Evolutionary conservation across 495 filamentous ascomycete species (phyloP).

Genomic region (Ascobolus immersus): DNA sequence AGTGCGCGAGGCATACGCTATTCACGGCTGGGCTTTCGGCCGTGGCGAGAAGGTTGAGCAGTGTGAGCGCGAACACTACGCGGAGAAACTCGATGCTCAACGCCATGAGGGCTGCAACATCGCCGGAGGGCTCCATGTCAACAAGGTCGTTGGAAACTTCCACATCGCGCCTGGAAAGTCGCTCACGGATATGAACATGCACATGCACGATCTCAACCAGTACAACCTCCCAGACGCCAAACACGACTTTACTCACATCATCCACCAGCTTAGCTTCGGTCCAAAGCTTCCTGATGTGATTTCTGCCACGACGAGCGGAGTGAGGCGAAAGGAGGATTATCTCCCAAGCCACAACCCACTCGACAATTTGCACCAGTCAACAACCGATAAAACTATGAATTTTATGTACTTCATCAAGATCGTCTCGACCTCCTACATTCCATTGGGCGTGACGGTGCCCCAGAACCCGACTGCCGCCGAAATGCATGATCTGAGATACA

Average conservation of each 20-base stretch:
- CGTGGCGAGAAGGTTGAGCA: conserved; percentile 81
- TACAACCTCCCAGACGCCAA: conserved; percentile 47
- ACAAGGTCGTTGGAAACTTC: conserved; percentile 97
- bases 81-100: conserved; percentile 61
- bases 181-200: conserved; percentile 84
- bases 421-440: conserved; percentile 79
- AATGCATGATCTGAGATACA: too few species aligned
- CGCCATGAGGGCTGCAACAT: conserved; percentile 82
- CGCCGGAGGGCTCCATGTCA: conserved; percentile 75
- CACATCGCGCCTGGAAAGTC: conserved; percentile 87
- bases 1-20: conserved; percentile 78
- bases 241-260: conserved; percentile 74
- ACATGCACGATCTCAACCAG: conserved; percentile 88
- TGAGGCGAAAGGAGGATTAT: conserved; percentile 1
- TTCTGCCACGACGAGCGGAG: conserved; percentile 24
- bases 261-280: conserved; percentile 79
- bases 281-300: conserved; percentile 63
- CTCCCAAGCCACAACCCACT: conserved; percentile 67
- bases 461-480: conserved; percentile 26
- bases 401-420: conserved; percentile 99
- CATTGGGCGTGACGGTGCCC: conserved; percentile 26
- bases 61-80: conserved; percentile 82
- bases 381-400: conserved; percentile 62
- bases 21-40: conserved; percentile 75
- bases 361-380: conserved; percentile 54